Base-by-base conservation (phyloP, 139 green algal genomes). In the Limnomonas spitsbergensis region DNA sequence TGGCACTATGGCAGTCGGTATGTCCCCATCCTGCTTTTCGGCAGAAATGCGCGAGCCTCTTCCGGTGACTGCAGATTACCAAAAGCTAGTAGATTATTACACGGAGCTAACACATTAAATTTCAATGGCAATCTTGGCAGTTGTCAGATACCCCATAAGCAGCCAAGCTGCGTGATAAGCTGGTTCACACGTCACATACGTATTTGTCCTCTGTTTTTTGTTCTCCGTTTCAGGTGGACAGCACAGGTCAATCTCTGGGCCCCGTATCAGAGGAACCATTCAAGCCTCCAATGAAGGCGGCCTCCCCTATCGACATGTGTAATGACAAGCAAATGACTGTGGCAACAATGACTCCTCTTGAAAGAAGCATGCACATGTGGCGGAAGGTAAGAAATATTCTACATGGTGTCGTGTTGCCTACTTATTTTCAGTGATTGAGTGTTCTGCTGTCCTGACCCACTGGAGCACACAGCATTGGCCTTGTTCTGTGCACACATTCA, bases 361-460 rank as follows among this genome's bases (percentile, higher is more conserved):
- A 61, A 14, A 61, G 47, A 20, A 61, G 47, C 47, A 61, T 61
- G 47, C 47, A 61, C 47, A 61, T 61, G 47, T 61, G 47, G 47
- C 47, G 47, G 14, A 61, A 20, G 47, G 47, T 61, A 61, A 14
- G 47, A 61, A n/a, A n/a, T n/a, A n/a, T n/a, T 61, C 20, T 20
- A 61, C 20, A 61, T 61, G 14, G 20, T 61, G 47, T 20, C 20
- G 47, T 61, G 14, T 61, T 61, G 14, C 47, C 14, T 61, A 61
- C 47, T 61, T 61, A 29, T 20, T 61, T 29, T 14, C 20, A 61
- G 47, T 29, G 47, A 61, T 61, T 61, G 47, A 61, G 14, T 29
- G 20, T 14, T 29, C 20, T 14, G 20, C 14, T 61, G 47, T 29
- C 47, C 47, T 61, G 14, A 29, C 20, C 20, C 47, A 61, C 20